Percentiles rank a stretch among this genome's conserved stretches.
Evolutionary conservation across 2,329 filamentous ascomycete genomes (phyloP).

Genomic region (Ploettnerulaceae sp.): DNA sequence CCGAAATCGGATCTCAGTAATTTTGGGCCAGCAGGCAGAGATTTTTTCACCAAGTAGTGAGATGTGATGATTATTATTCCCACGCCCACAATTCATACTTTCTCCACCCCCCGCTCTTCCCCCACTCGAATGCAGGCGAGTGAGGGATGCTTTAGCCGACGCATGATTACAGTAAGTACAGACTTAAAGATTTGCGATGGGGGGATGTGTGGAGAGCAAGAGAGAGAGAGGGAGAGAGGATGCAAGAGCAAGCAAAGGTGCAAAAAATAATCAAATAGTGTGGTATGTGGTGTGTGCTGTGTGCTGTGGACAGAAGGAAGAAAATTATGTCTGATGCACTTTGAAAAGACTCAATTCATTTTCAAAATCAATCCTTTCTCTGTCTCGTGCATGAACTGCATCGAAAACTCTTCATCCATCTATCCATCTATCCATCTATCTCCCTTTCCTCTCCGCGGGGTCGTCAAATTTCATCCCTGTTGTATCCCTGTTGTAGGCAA

Average conservation of each 20-base stretch:
- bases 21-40: not conserved
- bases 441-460: constrained; percentile 10
- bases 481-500: too few relatives aligned
- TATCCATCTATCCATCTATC: too few relatives aligned
- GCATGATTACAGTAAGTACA: too few relatives aligned
- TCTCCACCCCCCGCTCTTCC: too few relatives aligned
- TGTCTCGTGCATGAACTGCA: too few relatives aligned
- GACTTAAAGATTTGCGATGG: constrained; percentile 22
- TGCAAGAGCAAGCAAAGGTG: too few relatives aligned
- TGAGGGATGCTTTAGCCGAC: constrained; percentile 11
- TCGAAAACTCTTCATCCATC: constrained; percentile 1
- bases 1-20: constrained; percentile 11
- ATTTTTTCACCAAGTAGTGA: too few relatives aligned
- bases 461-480: constrained; percentile 1
- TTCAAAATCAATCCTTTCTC: not conserved
- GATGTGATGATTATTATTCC: too few relatives aligned
- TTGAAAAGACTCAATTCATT: not conserved
- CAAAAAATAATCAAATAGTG: too few relatives aligned
- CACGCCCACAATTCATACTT: too few relatives aligned
- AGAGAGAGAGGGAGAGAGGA: too few relatives aligned
- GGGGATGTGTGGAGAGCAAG: constrained; percentile 8
- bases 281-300: too few relatives aligned
- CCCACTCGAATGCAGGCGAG: constrained; percentile 4
- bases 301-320: not conserved
- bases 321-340: not conserved